Evolutionary conservation across 169 alveolate species (phyloP).

Genomic region (Amoebophrya sp.): DNA sequence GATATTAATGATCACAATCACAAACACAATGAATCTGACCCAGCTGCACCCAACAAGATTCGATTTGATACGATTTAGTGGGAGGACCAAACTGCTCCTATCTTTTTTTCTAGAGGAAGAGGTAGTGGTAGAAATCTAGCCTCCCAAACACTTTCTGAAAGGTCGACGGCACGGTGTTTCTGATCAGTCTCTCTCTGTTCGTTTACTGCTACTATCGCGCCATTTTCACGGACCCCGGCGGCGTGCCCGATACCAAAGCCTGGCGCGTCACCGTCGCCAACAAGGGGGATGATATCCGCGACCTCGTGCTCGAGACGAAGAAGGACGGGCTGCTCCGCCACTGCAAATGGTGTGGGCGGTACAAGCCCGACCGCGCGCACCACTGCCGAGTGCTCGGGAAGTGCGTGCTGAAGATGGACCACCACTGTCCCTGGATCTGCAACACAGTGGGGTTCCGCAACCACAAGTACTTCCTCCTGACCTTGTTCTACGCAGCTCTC

Average conservation of each 20-base stretch:
- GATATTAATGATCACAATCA: too few species aligned
- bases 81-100: too few species aligned
- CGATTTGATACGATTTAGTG: too few species aligned
- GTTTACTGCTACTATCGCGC: background rate
- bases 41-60: too few species aligned
- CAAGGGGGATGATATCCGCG: too few species aligned
- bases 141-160: background rate
- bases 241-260: background rate
- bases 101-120: too few species aligned
- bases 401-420: conserved; percentile 47
- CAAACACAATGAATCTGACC: too few species aligned
- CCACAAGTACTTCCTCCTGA: too few species aligned
- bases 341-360: conserved; percentile 73
- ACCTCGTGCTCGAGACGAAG: background rate
- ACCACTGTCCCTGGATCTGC: too few species aligned
- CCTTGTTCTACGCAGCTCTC: too few species aligned
- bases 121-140: too few species aligned
- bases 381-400: conserved; percentile 70
- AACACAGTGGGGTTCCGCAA: too few species aligned
- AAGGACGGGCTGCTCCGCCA: conserved; percentile 54
- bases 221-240: background rate
- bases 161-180: background rate
- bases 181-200: background rate
- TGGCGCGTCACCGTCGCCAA: background rate
- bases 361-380: conserved; percentile 79